These are phyloP conservation scores for Acanthamoeba sp. DNA, from an alignment of 208 protist genomes.

Conservation along the genomic window DNA sequence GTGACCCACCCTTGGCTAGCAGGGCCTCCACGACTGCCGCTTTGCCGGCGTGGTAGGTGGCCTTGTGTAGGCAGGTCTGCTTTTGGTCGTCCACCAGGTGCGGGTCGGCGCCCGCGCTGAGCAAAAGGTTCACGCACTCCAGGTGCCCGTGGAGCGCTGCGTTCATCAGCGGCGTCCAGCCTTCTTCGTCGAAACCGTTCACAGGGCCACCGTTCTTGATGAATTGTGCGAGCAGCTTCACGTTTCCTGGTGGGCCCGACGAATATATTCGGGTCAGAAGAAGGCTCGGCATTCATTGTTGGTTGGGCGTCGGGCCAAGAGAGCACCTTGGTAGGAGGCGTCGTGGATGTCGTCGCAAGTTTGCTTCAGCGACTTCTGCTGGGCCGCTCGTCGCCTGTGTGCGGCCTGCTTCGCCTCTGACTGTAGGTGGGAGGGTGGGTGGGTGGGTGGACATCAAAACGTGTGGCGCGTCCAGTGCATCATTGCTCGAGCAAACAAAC, in stretches of 20 bases:
- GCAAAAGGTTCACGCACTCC: slow-evolving; percentile 16
- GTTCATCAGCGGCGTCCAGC: slow-evolving; percentile 67
- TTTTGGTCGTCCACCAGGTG: slow-evolving; percentile 47
- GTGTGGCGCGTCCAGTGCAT: background rate
- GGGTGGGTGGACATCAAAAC: background rate
- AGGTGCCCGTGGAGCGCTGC: slow-evolving; percentile 37
- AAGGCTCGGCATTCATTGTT: too few relatives aligned
- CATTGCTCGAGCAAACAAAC: too few relatives aligned
- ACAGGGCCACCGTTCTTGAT: background rate
- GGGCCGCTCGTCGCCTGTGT: background rate
- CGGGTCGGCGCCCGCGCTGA: background rate
- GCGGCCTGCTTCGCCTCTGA: background rate
- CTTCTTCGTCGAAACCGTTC: slow-evolving; percentile 28
- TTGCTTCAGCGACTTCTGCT: slow-evolving; percentile 8
- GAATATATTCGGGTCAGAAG: background rate
- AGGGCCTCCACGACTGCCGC: background rate
- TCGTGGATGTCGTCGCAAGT: slow-evolving; percentile 39
- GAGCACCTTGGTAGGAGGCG: slow-evolving; percentile 49
- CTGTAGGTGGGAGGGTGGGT: too few relatives aligned
- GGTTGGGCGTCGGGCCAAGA: background rate
- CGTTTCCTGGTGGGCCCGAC: background rate
- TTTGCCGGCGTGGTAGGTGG: slow-evolving; percentile 31
- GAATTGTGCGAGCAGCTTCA: background rate
- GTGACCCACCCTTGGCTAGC: slow-evolving; percentile 1
- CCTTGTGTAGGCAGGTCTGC: slow-evolving; percentile 66